Conservation (phyloP, 257 asterid species). For the Fraxinus anomala region DNA sequence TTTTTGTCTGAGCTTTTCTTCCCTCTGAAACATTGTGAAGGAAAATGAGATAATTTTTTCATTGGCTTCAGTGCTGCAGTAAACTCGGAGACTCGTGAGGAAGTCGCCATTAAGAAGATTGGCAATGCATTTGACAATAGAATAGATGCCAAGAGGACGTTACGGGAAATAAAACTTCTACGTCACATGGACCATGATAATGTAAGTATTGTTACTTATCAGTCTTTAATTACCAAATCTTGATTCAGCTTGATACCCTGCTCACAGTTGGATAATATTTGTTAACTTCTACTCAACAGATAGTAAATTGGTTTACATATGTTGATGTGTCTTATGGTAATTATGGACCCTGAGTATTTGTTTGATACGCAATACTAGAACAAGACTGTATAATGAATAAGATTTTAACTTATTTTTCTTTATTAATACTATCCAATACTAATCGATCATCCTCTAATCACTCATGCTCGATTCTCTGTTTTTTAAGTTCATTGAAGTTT, state of each 20-base stretch:
- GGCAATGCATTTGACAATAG: constrained; percentile 98
- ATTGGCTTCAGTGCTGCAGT: constrained; percentile 74
- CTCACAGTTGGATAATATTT: background rate
- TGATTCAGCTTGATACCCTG: background rate
- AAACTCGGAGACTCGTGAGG: constrained; percentile 91
- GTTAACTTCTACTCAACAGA: too few relatives aligned
- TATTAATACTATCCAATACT: background rate
- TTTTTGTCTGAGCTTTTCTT: background rate
- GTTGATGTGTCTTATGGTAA: background rate
- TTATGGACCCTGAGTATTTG: background rate
- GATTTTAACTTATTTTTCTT: background rate
- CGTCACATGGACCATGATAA: constrained; percentile 94
- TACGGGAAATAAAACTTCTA: constrained; percentile 92
- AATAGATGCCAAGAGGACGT: constrained; percentile 93
- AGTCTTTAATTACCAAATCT: background rate
- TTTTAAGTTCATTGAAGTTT: background rate
- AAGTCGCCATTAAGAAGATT: constrained; percentile 97
- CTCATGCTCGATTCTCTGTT: background rate
- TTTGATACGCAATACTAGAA: background rate
- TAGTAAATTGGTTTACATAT: too few relatives aligned
- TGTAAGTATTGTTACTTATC: constrained; percentile 42
- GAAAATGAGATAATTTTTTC: constrained; percentile 29
- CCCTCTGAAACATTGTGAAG: constrained; percentile 1
- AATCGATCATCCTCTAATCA: background rate
- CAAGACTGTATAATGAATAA: background rate